A percentile compares a stretch with the other conserved stretches of the same genome.
Conservation (phyloP, 2,329 filamentous ascomycete genomes). For the Fusarium camptoceras region DNA sequence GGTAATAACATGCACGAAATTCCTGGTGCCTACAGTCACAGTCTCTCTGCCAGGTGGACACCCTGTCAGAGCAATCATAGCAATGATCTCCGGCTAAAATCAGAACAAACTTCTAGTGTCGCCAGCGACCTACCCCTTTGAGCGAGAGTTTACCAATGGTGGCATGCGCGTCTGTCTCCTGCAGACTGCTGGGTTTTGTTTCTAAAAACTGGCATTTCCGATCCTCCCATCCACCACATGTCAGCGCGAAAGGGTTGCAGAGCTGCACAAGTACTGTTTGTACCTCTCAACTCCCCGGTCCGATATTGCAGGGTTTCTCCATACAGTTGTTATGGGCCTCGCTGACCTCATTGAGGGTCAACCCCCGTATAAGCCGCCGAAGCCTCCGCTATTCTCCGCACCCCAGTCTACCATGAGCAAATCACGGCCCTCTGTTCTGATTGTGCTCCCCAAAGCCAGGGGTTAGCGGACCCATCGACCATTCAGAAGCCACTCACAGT, state of each 20-base stretch:
- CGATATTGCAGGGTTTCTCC: slow-evolving; percentile 44
- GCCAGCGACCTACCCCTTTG: slow-evolving; percentile 37
- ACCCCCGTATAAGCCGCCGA: slow-evolving; percentile 40
- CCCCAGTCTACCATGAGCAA: slow-evolving; percentile 3
- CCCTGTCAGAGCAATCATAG: slow-evolving; percentile 24
- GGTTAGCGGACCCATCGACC: slow-evolving; percentile 19
- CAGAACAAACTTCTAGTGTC: slow-evolving; percentile 13
- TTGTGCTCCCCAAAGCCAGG: slow-evolving; percentile 8
- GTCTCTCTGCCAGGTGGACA: slow-evolving; percentile 18
- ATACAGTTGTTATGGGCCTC: slow-evolving; percentile 35
- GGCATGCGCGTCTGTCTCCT: slow-evolving; percentile 8
- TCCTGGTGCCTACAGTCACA: slow-evolving; percentile 27
- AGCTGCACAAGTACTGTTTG: slow-evolving; percentile 20
- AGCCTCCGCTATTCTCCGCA: slow-evolving; percentile 39
- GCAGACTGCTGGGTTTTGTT: slow-evolving; percentile 3
- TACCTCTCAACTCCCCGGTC: slow-evolving; percentile 25
- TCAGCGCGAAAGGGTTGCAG: slow-evolving; percentile 8
- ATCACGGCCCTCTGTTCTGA: slow-evolving; percentile 10
- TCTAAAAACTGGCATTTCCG: slow-evolving; percentile 27
- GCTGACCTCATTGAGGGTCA: slow-evolving; percentile 44
- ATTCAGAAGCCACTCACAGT: slow-evolving; percentile 9
- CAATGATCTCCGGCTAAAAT: slow-evolving; percentile 34
- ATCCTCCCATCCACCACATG: slow-evolving; percentile 29
- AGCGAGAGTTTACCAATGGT: slow-evolving; percentile 31
- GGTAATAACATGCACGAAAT: slow-evolving; percentile 27